Evolutionary conservation across 306 rosid genomes (phyloP).

Genomic region (Cercis canadensis): DNA sequence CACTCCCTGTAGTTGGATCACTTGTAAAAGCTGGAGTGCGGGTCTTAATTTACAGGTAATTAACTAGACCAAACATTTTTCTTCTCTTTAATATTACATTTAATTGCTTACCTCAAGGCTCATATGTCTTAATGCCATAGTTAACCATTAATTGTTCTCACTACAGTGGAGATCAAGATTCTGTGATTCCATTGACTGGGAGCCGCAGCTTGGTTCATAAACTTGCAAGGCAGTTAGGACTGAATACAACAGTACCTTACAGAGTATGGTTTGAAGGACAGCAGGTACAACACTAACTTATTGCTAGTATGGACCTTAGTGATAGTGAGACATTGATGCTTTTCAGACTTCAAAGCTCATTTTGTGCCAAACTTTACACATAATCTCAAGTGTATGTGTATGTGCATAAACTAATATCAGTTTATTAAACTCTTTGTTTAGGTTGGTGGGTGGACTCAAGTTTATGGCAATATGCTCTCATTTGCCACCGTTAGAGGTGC

Average conservation of each 20-base stretch:
- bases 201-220: constrained; percentile 76
- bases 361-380: background rate
- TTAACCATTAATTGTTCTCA: constrained; percentile 20
- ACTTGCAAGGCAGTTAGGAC: constrained; percentile 63
- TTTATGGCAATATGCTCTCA: constrained; percentile 81
- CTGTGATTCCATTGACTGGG: constrained; percentile 93
- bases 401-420: constrained; percentile 22
- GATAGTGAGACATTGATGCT: too few relatives aligned
- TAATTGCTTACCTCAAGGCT: background rate
- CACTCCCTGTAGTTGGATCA: constrained; percentile 72
- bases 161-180: constrained; percentile 96
- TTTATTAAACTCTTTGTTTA: constrained; percentile 31
- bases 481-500: constrained; percentile 97
- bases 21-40: constrained; percentile 76
- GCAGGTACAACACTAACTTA: too few relatives aligned
- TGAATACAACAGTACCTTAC: constrained; percentile 81
- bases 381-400: constrained; percentile 10
- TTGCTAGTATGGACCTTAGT: background rate
- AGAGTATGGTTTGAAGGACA: constrained; percentile 93
- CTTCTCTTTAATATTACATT: background rate
- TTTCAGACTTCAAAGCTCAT: too few relatives aligned
- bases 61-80: background rate
- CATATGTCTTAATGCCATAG: background rate
- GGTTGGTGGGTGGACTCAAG: constrained; percentile 99
- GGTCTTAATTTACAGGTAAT: constrained; percentile 86